Percentiles rank a stretch among this genome's conserved stretches.
Conservation (phyloP, 106 monocot genomes). For the Allium sativum region DNA sequence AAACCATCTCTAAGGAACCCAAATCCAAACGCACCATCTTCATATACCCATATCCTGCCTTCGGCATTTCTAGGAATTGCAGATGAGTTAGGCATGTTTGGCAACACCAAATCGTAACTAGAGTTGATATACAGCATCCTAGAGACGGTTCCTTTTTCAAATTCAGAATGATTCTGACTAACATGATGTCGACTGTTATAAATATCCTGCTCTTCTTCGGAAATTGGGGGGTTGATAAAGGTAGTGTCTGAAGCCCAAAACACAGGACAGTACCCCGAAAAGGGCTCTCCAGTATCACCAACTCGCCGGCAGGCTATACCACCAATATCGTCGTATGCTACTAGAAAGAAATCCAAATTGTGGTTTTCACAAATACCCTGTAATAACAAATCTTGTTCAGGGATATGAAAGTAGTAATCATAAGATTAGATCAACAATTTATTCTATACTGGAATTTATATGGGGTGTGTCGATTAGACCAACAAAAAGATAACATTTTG, state of each 20-base stretch:
- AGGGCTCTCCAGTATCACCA: conserved; percentile 35
- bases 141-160: conserved; percentile 32
- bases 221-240: conserved; percentile 63
- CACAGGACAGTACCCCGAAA: conserved; percentile 43
- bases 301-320: conserved; percentile 68
- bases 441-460: too few species aligned
- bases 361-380: conserved; percentile 79
- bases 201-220: conserved; percentile 47
- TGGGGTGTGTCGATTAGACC: too few species aligned
- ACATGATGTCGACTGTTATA: conserved; percentile 45
- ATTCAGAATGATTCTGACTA: conserved; percentile 8
- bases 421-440: too few species aligned
- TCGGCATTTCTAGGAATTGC: conserved; percentile 48
- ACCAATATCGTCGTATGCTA: conserved; percentile 72
- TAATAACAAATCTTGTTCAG: conserved; percentile 13
- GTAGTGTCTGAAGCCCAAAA: conserved; percentile 68
- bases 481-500: too few species aligned
- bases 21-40: conserved; percentile 77
- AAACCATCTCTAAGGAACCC: conserved; percentile 64
- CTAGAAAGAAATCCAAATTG: conserved; percentile 71
- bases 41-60: conserved; percentile 91
- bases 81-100: conserved; percentile 28
- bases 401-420: neutral
- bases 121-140: conserved; percentile 64
- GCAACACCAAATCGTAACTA: conserved; percentile 56